Evolutionary conservation across 768 basidiomycete genomes (phyloP).

Genomic region (Hemileccinum rubropunctum): DNA sequence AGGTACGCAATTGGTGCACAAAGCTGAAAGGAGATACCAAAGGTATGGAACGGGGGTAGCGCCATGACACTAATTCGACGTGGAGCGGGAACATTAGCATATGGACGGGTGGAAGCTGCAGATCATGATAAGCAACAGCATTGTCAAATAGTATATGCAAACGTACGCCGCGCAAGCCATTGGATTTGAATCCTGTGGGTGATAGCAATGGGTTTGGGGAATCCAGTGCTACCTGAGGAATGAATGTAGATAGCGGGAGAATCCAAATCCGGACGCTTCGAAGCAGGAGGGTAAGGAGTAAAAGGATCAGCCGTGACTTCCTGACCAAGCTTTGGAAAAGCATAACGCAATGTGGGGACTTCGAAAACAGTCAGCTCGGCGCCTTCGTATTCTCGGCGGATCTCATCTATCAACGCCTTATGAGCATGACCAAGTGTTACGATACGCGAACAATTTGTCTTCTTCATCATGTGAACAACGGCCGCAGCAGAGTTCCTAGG

Average conservation of each 20-base stretch:
- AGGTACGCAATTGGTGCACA: constrained; percentile 20
- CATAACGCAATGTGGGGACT: constrained; percentile 17
- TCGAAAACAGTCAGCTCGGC: constrained; percentile 9
- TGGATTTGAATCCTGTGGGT: constrained; percentile 25
- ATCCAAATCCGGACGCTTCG: constrained; percentile 10
- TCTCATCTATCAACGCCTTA: constrained; percentile 8
- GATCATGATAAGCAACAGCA: neutral
- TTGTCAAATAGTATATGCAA: neutral
- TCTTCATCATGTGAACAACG: constrained; percentile 18
- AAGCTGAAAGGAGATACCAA: constrained; percentile 16
- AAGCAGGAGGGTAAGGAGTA: constrained; percentile 5
- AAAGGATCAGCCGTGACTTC: constrained; percentile 21
- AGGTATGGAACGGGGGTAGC: constrained; percentile 29
- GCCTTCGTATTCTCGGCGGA: constrained; percentile 1
- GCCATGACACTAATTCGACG: constrained; percentile 22
- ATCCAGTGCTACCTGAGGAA: constrained; percentile 41
- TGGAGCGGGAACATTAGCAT: constrained; percentile 5
- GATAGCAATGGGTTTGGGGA: constrained; percentile 42
- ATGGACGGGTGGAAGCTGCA: neutral
- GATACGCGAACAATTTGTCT: constrained; percentile 20
- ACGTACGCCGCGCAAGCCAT: constrained; percentile 25
- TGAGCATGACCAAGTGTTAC: constrained; percentile 11
- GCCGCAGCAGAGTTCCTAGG: constrained; percentile 23
- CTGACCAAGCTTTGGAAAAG: constrained; percentile 37
- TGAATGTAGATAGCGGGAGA: constrained; percentile 16